Conservation (phyloP, 1,284 basidiomycete genomes). For the Coniophora puteana region DNA sequence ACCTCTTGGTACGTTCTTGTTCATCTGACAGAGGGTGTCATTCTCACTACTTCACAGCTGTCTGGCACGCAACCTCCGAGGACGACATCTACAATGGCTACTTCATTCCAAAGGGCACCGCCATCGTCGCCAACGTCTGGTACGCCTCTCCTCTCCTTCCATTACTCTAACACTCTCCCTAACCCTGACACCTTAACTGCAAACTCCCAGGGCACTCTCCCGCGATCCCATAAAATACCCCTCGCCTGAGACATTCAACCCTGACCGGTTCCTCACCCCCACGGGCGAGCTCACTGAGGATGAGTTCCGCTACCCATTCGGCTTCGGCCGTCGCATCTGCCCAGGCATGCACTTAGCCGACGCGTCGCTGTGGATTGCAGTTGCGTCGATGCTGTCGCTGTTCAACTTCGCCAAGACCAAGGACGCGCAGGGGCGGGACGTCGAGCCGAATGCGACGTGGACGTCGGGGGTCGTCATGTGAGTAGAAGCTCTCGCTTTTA, state of each 20-base stretch:
- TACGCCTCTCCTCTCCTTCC: no score
- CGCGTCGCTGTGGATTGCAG: no score
- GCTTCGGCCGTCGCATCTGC: slow-evolving; percentile 28
- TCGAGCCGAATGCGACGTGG: no score
- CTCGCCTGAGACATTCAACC: slow-evolving; percentile 21
- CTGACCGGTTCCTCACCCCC: slow-evolving; percentile 25
- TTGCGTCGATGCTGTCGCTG: no score
- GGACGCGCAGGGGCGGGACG: no score
- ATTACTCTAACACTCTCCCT: no score
- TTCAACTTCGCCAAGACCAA: no score
- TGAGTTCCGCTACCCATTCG: slow-evolving; percentile 18
- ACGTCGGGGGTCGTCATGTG: no score
- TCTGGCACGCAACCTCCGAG: slow-evolving; percentile 37
- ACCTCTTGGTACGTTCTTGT: slow-evolving; percentile 35
- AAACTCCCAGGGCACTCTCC: slow-evolving; percentile 31
- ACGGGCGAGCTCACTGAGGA: slow-evolving; percentile 26
- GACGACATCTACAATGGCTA: slow-evolving; percentile 42
- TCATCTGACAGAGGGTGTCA: background rate
- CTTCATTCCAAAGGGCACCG: slow-evolving; percentile 39
- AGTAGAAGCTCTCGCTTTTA: no score
- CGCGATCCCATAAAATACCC: slow-evolving; percentile 22
- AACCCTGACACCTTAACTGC: no score
- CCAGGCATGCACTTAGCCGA: no score
- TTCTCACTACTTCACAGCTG: slow-evolving; percentile 21
- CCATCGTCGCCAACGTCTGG: slow-evolving; percentile 45